These are phyloP conservation scores for Paraleonurus japonicus DNA, from an alignment of 257 asterid species.

Conservation along the genomic window DNA sequence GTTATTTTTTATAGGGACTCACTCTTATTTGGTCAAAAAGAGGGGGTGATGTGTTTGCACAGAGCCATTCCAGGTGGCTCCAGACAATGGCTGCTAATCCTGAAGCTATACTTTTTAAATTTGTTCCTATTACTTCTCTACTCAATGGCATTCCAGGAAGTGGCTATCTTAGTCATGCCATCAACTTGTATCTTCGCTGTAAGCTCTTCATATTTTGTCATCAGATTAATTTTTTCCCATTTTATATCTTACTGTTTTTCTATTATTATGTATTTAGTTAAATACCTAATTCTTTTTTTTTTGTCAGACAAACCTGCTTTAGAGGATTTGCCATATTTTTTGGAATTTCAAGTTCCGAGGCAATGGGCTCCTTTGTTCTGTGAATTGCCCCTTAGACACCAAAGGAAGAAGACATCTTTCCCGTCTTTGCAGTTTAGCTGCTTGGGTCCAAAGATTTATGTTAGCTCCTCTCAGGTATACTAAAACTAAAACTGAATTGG, in stretches of 20 bases:
- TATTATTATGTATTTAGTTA: neutral
- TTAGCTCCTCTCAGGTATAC: conserved; percentile 79
- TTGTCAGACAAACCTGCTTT: conserved; percentile 77
- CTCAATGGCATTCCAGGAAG: conserved; percentile 97
- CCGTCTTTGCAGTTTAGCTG: conserved; percentile 79
- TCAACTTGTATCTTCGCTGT: conserved; percentile 91
- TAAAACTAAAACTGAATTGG: neutral
- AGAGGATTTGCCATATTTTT: conserved; percentile 84
- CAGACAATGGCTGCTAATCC: conserved; percentile 92
- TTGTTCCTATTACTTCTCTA: conserved; percentile 91
- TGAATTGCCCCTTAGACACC: conserved; percentile 93
- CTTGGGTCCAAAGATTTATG: conserved; percentile 74
- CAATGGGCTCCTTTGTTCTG: conserved; percentile 98
- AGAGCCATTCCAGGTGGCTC: conserved; percentile 98
- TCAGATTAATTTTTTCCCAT: conserved; percentile 9
- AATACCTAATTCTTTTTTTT: neutral
- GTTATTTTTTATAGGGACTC: conserved; percentile 66
- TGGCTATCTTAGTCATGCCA: conserved; percentile 98
- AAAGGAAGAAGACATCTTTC: conserved; percentile 64
- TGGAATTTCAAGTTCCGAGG: conserved; percentile 95
- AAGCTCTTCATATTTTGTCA: conserved; percentile 32
- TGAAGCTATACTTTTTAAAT: conserved; percentile 84
- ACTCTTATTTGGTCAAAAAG: conserved; percentile 98
- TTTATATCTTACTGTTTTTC: neutral
- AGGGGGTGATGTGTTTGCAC: conserved; percentile 97